Conservation (phyloP, 345 rosid genomes). For the Citrus australasica region DNA sequence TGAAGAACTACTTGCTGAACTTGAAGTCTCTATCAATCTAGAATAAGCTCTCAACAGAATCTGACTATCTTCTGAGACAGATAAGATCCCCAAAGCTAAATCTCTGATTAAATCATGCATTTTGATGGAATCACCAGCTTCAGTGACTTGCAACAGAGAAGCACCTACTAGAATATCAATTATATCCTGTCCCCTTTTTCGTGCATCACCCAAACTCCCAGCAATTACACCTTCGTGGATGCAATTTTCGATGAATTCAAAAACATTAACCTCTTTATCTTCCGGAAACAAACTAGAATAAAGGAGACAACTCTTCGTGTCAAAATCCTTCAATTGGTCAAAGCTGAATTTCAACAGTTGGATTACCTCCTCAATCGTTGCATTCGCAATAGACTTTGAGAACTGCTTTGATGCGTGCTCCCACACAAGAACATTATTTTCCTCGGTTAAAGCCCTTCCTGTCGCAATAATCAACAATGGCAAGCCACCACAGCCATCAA, state of each 20-base stretch:
- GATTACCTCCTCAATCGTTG: not conserved
- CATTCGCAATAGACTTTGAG: not conserved
- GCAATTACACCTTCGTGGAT: constrained; percentile 11
- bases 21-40: not conserved
- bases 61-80: not conserved
- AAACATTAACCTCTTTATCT: not conserved
- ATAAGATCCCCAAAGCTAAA: not conserved
- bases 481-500: constrained; percentile 10
- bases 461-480: not conserved
- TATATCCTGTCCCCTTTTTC: constrained; percentile 2
- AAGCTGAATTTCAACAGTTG: constrained; percentile 1
- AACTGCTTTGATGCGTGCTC: not conserved
- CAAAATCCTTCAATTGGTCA: constrained; percentile 6
- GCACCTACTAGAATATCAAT: not conserved
- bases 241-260: constrained; percentile 3
- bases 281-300: not conserved
- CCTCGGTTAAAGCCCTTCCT: not conserved
- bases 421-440: constrained; percentile 8
- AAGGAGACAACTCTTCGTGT: constrained; percentile 5
- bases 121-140: constrained; percentile 1
- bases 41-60: not conserved
- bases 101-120: constrained; percentile 7
- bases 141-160: constrained; percentile 9
- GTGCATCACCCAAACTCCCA: constrained; percentile 8
- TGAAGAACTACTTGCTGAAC: not conserved